Base-by-base conservation (phyloP, 352 stramenopile genomes). In the Globisporangium emineosum region DNA sequence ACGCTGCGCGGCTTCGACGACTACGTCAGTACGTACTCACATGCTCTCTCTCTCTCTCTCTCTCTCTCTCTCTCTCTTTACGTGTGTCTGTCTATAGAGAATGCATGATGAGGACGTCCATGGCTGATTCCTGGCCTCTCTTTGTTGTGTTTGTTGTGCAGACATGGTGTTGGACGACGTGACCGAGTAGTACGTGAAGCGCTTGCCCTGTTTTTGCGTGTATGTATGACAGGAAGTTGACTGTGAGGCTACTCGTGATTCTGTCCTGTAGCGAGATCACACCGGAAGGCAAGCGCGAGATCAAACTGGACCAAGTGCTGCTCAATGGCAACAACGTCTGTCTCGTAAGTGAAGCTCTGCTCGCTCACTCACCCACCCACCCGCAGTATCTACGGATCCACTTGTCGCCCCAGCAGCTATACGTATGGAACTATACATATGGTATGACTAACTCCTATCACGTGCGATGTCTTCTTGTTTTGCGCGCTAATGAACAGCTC, bases 241-340 rank as follows among this genome's bases (percentile, higher is more conserved):
- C n/a, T 58, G 1, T 23, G n/a, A 2, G n/a, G 1, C 43, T 9
- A n/a, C 37, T 25, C 30, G 23, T 47, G 10, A n/a, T 40, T 23
- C 1, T 37, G 17, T 25, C 23, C 3, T 51, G 57, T 53, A 96
- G 88, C 63, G 88, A 95, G 60, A 91, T 93, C 60, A 96, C 86
- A 15, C 86, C 86, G 0, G 85, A 92, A 58, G 89, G 88, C 57
- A 97, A 95, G 66, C 88, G 87, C 57, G 83, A 90, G 54, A 86
- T 90, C 57, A 88, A 96, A 67, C 76, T 94, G 42, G 89, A 97
- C 66, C 88, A 99, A 77, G 98, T 99, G 67, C 86, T 99, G 43
- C 89, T 99, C 63, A 99, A 99, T 77, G 97, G 97, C 55, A 98
- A 98, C 85, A 98, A 99, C 75, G 93, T 99, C 57, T 97, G 93